Percentiles rank a stretch among this genome's conserved stretches.
Evolutionary conservation across 805 yeast species (phyloP).

Genomic region (Metschnikowia cerradonensis): DNA sequence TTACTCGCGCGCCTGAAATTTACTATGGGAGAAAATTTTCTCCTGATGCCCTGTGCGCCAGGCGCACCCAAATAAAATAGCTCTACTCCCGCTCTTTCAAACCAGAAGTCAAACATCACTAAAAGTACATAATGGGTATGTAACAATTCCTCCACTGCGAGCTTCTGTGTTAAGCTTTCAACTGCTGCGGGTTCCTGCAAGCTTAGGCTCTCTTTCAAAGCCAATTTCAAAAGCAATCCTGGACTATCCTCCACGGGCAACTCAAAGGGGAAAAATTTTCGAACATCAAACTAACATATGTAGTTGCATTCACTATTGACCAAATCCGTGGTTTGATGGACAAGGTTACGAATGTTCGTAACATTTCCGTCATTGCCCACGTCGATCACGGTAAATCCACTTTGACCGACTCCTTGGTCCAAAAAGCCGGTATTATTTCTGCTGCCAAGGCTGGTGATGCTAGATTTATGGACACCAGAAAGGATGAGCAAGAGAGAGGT

Average conservation of each 20-base stretch:
- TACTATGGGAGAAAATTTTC: conserved; percentile 19
- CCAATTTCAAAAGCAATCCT: neutral
- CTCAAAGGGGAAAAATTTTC: neutral
- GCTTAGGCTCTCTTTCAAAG: neutral
- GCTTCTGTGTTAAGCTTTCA: too few relatives aligned
- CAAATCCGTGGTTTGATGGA: conserved; percentile 99
- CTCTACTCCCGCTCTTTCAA: conserved; percentile 21
- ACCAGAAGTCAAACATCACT: conserved; percentile 23
- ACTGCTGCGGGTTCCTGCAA: too few relatives aligned
- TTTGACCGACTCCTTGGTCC: conserved; percentile 97
- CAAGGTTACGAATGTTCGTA: conserved; percentile 99
- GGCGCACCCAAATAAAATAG: conserved; percentile 18
- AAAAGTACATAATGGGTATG: conserved; percentile 37
- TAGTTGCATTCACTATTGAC: conserved; percentile 51
- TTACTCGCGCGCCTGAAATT: conserved; percentile 12
- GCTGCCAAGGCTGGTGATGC: conserved; percentile 99
- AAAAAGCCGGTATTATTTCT: conserved; percentile 98
- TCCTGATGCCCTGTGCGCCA: conserved; percentile 21
- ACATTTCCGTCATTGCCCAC: conserved; percentile 99
- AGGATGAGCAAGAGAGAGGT: conserved; percentile 99
- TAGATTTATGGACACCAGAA: conserved; percentile 99
- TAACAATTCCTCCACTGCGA: conserved; percentile 5
- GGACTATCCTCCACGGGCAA: neutral
- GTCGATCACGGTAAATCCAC: conserved; percentile 99
- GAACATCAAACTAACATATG: conserved; percentile 24